Base-by-base conservation (phyloP, 768 basidiomycete species). In the Leccinum obscurum region DNA sequence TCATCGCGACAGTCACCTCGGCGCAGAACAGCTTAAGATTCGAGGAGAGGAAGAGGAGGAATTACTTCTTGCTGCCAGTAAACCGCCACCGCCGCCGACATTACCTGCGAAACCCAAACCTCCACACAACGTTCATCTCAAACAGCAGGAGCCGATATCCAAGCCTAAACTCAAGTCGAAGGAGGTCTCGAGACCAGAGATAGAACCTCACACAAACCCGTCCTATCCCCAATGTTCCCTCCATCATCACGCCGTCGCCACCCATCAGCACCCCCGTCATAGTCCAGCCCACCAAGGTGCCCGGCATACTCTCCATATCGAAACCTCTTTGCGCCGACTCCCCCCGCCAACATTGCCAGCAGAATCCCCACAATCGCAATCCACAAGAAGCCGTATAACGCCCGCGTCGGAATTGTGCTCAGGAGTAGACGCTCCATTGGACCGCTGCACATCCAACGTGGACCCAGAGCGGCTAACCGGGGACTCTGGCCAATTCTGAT, bases 261-360 rank as follows among this genome's bases (percentile, higher is more conserved):
- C 68, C 85, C 89, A 20, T 90, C 89, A 0, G 89, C 89, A 0
- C 86, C 87, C 8, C 84, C 37, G 83, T 87, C 66, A 79, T 86
- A 61, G 84, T 89, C 5, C 87, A 89, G 71, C 85, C 90, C 3
- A 89, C 89, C 13, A 81, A 81, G 57, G 89, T 84, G 0, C 90
- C 89, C 0, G 90, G 90, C 69, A 80, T 92, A 9, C 81, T 92
- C 55, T 82, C 85, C 52, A 79, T 92, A 53, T 84, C 87, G 56
- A 88, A 85, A 78, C 85, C 85, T 13, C 56, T 48, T 48, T 74
- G 75, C 37, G 68, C 71, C 52, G 68, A 71, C 6, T 62, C 70
- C 0, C 75, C 74, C 6, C 75, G 76, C 50, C 75, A 72, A 28
- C 76, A 77, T 55, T 77, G 71, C 0, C 70, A 74, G 28, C 77